Evolutionary conservation across 176 grass and related monocot species (phyloP).

Genomic region (Cenchrus purpureus): DNA sequence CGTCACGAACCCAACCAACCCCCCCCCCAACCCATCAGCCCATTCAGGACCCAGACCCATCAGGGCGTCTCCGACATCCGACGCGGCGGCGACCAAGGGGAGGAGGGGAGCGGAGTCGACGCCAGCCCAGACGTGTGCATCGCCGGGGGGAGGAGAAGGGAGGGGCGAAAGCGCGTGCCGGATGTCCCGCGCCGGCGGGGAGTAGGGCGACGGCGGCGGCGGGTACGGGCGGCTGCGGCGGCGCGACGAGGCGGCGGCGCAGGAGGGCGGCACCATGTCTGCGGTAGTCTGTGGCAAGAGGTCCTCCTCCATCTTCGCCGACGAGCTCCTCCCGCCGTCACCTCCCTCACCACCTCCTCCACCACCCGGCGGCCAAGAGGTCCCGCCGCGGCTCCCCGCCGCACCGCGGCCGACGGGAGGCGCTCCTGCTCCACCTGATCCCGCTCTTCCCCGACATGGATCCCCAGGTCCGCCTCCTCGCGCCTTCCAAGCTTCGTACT

Average conservation of each 20-base stretch:
- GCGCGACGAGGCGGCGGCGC: constrained; percentile 45
- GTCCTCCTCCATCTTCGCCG: constrained; percentile 94
- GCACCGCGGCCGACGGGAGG: constrained; percentile 52
- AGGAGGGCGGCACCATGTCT: constrained; percentile 74
- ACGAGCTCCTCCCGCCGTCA: constrained; percentile 78
- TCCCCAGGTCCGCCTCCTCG: constrained; percentile 57
- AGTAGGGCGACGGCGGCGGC: constrained; percentile 51
- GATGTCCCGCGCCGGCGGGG: constrained; percentile 46
- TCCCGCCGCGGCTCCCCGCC: constrained; percentile 58
- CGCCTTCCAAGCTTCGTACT: not conserved
- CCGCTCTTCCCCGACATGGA: constrained; percentile 78
- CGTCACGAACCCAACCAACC: not conserved
- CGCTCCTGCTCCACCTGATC: constrained; percentile 53
- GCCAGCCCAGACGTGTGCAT: too few species aligned
- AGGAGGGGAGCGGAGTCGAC: too few species aligned
- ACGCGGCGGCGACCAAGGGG: constrained; percentile 23
- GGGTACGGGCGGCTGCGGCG: constrained; percentile 40
- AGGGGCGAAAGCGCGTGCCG: not conserved
- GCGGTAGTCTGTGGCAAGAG: constrained; percentile 99
- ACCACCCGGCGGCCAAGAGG: constrained; percentile 58
- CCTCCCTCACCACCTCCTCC: constrained; percentile 49
- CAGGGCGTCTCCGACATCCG: not conserved
- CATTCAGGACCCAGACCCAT: too few species aligned
- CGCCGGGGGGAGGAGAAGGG: too few species aligned
- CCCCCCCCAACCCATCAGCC: constrained; percentile 6